A percentile compares a stretch with the other conserved stretches of the same genome.
These are phyloP conservation scores for Coniosporium apollinis DNA, from an alignment of 495 filamentous ascomycete species.

Conservation along the genomic window DNA sequence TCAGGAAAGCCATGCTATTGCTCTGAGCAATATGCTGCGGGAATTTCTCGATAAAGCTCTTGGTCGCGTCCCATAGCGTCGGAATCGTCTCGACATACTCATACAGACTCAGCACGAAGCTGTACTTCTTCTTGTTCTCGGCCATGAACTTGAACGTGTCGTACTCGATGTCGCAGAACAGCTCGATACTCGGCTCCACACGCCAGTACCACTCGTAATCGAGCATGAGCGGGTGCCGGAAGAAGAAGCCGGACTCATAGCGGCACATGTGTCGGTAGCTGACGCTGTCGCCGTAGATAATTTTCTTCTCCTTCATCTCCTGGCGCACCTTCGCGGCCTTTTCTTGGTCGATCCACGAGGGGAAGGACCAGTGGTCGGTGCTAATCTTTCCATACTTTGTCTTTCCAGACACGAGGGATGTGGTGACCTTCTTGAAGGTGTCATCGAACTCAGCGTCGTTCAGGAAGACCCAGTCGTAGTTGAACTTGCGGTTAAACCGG, in stretches of 20 bases:
- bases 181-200: slow-evolving; percentile 28
- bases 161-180: slow-evolving; percentile 31
- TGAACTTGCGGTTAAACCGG: slow-evolving; percentile 85
- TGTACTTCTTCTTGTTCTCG: slow-evolving; percentile 29
- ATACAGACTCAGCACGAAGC: slow-evolving; percentile 40
- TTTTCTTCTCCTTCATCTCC: slow-evolving; percentile 33
- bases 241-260: slow-evolving; percentile 34
- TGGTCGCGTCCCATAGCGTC: slow-evolving; percentile 82
- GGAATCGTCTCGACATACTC: slow-evolving; percentile 95
- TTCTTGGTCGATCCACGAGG: slow-evolving; percentile 38
- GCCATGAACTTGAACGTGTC: slow-evolving; percentile 31
- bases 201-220: slow-evolving; percentile 34
- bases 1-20: slow-evolving; percentile 83
- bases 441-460: slow-evolving; percentile 91
- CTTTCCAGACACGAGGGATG: slow-evolving; percentile 72
- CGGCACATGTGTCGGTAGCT: slow-evolving; percentile 37
- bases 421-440: slow-evolving; percentile 81
- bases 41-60: slow-evolving; percentile 75
- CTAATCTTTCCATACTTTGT: slow-evolving; percentile 64
- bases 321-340: slow-evolving; percentile 38
- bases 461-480: slow-evolving; percentile 98
- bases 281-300: slow-evolving; percentile 70
- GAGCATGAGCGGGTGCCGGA: slow-evolving; percentile 28
- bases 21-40: slow-evolving; percentile 71
- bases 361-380: slow-evolving; percentile 33